Evolutionary conservation across 306 rosid genomes (phyloP).

Genomic region (Dicorynia guianensis): DNA sequence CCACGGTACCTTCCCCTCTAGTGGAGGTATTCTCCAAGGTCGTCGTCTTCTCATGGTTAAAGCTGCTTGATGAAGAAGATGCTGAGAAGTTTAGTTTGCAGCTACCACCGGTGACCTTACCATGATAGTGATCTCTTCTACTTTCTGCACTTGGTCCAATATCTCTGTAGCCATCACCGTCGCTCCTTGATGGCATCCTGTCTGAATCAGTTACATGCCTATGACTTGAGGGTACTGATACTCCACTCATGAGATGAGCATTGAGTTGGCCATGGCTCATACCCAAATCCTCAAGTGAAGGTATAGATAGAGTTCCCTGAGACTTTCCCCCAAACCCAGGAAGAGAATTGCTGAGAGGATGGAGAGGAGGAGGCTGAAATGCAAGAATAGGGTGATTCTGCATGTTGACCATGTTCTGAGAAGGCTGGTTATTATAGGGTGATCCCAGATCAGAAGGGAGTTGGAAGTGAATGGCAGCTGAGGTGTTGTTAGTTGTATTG

Average conservation of each 20-base stretch:
- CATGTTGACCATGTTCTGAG: constrained; percentile 40
- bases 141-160: background rate
- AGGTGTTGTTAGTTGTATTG: constrained; percentile 14
- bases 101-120: background rate
- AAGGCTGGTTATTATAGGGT: constrained; percentile 20
- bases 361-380: constrained; percentile 30
- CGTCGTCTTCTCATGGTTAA: constrained; percentile 47
- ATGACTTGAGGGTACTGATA: background rate
- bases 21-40: constrained; percentile 40
- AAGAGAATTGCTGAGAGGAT: constrained; percentile 13
- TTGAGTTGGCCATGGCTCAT: constrained; percentile 25
- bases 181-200: background rate
- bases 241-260: constrained; percentile 5
- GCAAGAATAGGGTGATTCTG: constrained; percentile 42
- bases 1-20: constrained; percentile 50
- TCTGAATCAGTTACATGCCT: background rate
- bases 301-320: constrained; percentile 8
- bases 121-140: background rate
- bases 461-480: constrained; percentile 29
- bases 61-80: constrained; percentile 39
- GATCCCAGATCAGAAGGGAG: constrained; percentile 29
- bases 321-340: constrained; percentile 33
- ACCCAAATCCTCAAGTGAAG: constrained; percentile 35
- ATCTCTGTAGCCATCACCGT: background rate
- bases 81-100: constrained; percentile 42